These are phyloP conservation scores for Xylaria flabelliformis DNA, from an alignment of 495 filamentous ascomycete genomes.

Conservation along the genomic window DNA sequence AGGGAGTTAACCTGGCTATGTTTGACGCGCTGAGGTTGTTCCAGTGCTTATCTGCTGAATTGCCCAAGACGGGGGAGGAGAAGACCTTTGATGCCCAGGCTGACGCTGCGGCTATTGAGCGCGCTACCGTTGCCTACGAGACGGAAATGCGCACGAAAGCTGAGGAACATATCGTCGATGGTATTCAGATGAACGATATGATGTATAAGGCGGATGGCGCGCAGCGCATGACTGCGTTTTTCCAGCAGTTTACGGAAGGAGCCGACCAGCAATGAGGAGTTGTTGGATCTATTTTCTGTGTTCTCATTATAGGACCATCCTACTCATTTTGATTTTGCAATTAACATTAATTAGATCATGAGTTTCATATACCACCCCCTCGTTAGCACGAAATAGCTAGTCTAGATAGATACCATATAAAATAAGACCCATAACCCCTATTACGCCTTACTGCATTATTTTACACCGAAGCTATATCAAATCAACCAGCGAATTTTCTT, in stretches of 20 bases:
- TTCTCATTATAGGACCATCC: not conserved
- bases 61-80: not conserved
- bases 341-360: not conserved
- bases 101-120: conserved; percentile 9
- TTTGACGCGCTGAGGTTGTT: conserved; percentile 34
- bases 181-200: conserved; percentile 16
- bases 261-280: not conserved
- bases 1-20: conserved; percentile 47
- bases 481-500: not conserved
- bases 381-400: not conserved
- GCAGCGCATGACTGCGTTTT: conserved; percentile 20
- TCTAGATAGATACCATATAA: not conserved
- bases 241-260: conserved; percentile 8
- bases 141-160: conserved; percentile 13
- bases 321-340: not conserved
- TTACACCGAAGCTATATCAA: not conserved
- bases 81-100: not conserved
- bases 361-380: not conserved
- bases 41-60: conserved; percentile 11
- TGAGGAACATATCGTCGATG: not conserved
- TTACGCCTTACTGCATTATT: too few relatives aligned
- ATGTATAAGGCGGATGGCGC: conserved; percentile 16
- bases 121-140: conserved; percentile 19
- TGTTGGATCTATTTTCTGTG: not conserved
- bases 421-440: not conserved